phyloP scores from a whole-genome alignment of 2,329 filamentous ascomycete species.

The Stagonosporopsis rhizophila region DNA sequence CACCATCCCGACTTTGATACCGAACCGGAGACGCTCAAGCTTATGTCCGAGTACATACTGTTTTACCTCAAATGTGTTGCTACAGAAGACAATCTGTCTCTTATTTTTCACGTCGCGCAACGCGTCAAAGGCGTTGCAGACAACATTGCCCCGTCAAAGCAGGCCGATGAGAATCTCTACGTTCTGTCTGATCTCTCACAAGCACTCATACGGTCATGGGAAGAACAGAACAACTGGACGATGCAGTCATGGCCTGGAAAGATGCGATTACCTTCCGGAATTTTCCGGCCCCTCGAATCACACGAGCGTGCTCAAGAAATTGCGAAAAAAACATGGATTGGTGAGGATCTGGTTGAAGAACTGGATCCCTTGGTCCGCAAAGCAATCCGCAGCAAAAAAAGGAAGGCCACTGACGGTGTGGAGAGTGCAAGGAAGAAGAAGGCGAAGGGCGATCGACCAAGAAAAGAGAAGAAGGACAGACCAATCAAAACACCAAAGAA shows the following conservation, averaged over 20 bases:
- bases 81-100: constrained; percentile 82
- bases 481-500: constrained; percentile 50
- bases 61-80: constrained; percentile 87
- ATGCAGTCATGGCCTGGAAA: constrained; percentile 85
- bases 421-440: constrained; percentile 47
- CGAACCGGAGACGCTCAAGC: constrained; percentile 70
- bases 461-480: constrained; percentile 37
- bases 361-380: constrained; percentile 79
- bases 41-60: constrained; percentile 87
- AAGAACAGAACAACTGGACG: constrained; percentile 83
- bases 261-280: constrained; percentile 77
- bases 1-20: constrained; percentile 88
- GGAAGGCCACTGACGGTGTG: constrained; percentile 39
- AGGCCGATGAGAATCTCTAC: constrained; percentile 75
- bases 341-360: constrained; percentile 74
- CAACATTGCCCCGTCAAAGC: constrained; percentile 66
- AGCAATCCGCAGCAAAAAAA: constrained; percentile 67
- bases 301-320: constrained; percentile 84
- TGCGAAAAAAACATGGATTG: constrained; percentile 83
- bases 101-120: constrained; percentile 92
- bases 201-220: constrained; percentile 81
- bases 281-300: constrained; percentile 77
- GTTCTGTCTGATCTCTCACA: constrained; percentile 87
- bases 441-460: constrained; percentile 35
- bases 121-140: constrained; percentile 90